A percentile compares a stretch with the other conserved stretches of the same genome.
phyloP scores from a whole-genome alignment of 768 basidiomycete species.

The Rossbeevera mucosa region DNA sequence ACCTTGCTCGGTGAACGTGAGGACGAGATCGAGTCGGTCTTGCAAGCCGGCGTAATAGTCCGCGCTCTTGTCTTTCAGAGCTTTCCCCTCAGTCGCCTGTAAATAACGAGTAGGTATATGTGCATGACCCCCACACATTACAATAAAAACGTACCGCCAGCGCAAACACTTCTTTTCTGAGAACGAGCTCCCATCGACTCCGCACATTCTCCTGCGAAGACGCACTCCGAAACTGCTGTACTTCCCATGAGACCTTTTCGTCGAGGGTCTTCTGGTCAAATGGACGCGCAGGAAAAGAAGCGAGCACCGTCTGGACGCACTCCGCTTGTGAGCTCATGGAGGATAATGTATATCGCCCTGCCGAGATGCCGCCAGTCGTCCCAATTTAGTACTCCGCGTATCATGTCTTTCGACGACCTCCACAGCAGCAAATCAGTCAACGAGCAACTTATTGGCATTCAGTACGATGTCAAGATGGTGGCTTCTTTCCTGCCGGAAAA shows the following conservation, averaged over 20 bases:
- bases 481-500: slow-evolving; percentile 28
- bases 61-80: slow-evolving; percentile 47
- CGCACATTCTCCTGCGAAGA: slow-evolving; percentile 56
- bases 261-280: slow-evolving; percentile 45
- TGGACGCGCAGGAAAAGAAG: slow-evolving; percentile 49
- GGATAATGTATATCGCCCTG: slow-evolving; percentile 3
- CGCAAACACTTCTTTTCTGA: slow-evolving; percentile 66
- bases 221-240: slow-evolving; percentile 40
- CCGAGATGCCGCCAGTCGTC: slow-evolving; percentile 25
- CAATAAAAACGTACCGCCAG: slow-evolving; percentile 53
- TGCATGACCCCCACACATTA: not conserved
- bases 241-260: slow-evolving; percentile 43
- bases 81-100: slow-evolving; percentile 65
- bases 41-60: slow-evolving; percentile 60
- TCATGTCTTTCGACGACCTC: slow-evolving; percentile 28
- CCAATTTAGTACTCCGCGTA: slow-evolving; percentile 17
- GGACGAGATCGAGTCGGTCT: slow-evolving; percentile 64
- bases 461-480: slow-evolving; percentile 36
- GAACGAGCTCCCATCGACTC: slow-evolving; percentile 69
- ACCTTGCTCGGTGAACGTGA: slow-evolving; percentile 78
- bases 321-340: slow-evolving; percentile 51
- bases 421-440: too few relatives aligned
- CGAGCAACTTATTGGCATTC: too few relatives aligned
- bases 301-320: slow-evolving; percentile 46
- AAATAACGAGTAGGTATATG: not conserved